Conservation (phyloP, 108 stramenopile genomes). For the Stephanodiscus triporus region DNA sequence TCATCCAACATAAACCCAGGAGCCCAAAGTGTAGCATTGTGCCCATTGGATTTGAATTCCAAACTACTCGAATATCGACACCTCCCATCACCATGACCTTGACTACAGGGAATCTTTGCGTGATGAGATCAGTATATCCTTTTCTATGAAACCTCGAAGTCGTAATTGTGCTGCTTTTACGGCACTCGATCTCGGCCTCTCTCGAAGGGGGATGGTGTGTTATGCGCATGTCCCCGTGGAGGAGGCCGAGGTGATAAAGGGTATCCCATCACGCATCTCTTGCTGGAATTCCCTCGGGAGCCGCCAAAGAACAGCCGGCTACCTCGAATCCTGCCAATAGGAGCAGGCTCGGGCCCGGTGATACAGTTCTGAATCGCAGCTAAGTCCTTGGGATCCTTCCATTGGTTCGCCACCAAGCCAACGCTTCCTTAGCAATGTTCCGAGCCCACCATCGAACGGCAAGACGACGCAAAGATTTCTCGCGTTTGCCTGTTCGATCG, state of each 20-base stretch:
- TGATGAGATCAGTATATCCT: background rate
- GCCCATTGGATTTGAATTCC: too few relatives aligned
- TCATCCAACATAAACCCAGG: too few relatives aligned
- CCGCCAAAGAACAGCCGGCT: slow-evolving; percentile 8
- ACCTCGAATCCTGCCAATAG: too few relatives aligned
- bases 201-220: background rate
- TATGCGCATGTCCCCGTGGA: background rate
- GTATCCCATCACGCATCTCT: background rate
- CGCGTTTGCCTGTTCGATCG: slow-evolving; percentile 9
- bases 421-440: too few relatives aligned
- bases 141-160: background rate
- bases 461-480: background rate
- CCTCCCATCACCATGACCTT: background rate
- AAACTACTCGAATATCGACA: too few relatives aligned
- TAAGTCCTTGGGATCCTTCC: too few relatives aligned
- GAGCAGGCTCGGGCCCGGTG: too few relatives aligned
- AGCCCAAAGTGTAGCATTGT: too few relatives aligned
- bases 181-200: background rate
- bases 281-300: background rate
- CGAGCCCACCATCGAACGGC: slow-evolving; percentile 8
- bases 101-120: background rate
- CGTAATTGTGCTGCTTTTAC: background rate
- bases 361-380: too few relatives aligned
- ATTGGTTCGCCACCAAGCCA: background rate
- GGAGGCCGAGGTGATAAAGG: background rate